phyloP scores from a whole-genome alignment of 1,284 basidiomycete species.

The Cystobasidiaceae sp. region DNA sequence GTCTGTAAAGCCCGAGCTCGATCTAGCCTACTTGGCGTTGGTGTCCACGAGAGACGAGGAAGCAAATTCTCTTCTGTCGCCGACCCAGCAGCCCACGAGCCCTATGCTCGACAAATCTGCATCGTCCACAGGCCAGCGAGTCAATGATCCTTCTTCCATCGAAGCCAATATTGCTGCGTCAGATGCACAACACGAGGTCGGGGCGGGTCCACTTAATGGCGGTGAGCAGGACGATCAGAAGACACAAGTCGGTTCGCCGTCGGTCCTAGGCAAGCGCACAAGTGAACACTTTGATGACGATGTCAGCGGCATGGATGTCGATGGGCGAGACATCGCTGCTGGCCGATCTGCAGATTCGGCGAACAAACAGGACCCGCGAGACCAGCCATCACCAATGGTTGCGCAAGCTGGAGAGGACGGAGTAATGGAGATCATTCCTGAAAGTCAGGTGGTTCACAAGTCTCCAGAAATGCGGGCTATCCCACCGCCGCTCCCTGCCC shows the following conservation, averaged over 20 bases:
- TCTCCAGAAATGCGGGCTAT: constrained; percentile 42
- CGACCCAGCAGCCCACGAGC: not conserved
- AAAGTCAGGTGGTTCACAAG: not conserved
- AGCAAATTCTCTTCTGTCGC: not conserved
- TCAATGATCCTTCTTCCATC: not conserved
- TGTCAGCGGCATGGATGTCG: not conserved
- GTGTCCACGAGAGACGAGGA: constrained; percentile 78
- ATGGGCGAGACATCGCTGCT: not conserved
- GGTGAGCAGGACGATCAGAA: not conserved
- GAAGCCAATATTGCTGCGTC: not conserved
- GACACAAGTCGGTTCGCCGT: constrained; percentile 41
- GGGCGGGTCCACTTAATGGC: not conserved
- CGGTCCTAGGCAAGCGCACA: constrained; percentile 66
- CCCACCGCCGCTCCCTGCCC: constrained; percentile 59
- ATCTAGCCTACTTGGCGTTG: constrained; percentile 85
- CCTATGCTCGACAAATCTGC: too few relatives aligned
- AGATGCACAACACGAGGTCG: not conserved
- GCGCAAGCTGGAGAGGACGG: constrained; percentile 42
- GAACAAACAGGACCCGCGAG: not conserved
- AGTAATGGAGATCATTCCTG: constrained; percentile 44
- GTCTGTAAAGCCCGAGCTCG: constrained; percentile 73
- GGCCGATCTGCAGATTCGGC: not conserved
- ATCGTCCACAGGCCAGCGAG: too few relatives aligned
- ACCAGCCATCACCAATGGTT: not conserved
- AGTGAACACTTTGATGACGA: constrained; percentile 47